Evolutionary conservation across 2,329 filamentous ascomycete genomes (phyloP), one percentile per base, ranked within the genome.

Genomic region (Emergomyces orientalis): DNA sequence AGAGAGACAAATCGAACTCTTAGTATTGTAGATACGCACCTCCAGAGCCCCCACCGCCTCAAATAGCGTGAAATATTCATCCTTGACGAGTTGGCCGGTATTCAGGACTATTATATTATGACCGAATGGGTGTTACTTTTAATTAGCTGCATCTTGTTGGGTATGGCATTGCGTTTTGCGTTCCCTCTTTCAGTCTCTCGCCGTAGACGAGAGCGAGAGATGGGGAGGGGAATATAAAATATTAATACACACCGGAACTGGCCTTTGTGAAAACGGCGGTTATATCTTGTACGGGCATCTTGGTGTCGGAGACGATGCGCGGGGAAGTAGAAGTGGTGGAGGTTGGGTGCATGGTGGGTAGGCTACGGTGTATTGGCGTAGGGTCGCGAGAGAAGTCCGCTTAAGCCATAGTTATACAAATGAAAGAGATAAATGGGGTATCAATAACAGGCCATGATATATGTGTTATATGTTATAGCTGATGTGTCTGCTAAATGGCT

Each of bases 41-140:
- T 88, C 85, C 64, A 88, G 77, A 65, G 85, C 85, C 64, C 90
- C 90, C 68, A 99, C 94, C 58, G 92, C 88, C 77, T 97, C 94
- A 69, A 96, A 97, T 4, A 99, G 82, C 1, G 91, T 96, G 71
- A 99, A 97, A 73, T 86, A 86, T 54, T 89, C 90, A 90, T 97
- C 92, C 78, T 97, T 97, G 66, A 97, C 83, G 2, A 99, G 83
- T 69, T 95, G 86, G 39, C 94, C 94, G 8, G 89, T 86, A 56
- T 83, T 77, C 63, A 97, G 79, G 65, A 85, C 91, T 96, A 65
- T 25, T 1, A 19, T 11, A 27, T 2, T 13, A 47, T 19, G n/a
- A n/a, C n/a, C n/a, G n/a, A n/a, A n/a, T n/a, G n/a, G n/a, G n/a
- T n/a, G n/a, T n/a, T n/a, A n/a, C 27, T 11, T 11, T 45, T 32